Evolutionary conservation across 257 asterid species (phyloP), one percentile per base, ranked within the genome.

Genomic region (Catharanthus roseus): DNA sequence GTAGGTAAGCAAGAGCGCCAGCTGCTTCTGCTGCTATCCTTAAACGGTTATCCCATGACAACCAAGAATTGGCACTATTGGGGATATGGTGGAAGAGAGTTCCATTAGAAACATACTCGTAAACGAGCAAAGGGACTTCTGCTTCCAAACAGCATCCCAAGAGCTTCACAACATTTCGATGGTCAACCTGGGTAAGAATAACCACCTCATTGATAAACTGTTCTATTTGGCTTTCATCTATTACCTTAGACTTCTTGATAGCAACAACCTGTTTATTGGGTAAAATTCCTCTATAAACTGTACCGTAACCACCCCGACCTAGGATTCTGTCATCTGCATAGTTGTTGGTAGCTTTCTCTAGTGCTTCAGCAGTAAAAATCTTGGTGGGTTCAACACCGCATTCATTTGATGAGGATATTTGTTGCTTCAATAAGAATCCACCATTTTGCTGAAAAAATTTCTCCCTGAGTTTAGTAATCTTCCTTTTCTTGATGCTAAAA

Each of bases 381-480:
- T 85, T 91, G 0, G 84, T 78, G 8, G 92, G 80, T 4, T 87
- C 92, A 24, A 78, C 65, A 0, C 86, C 71, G 1, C 82, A 81
- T 12, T 84, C 86, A 5, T 36, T 31, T n/a, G n/a, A n/a, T n/a
- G 92, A 78, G 24, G 92, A 79, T 4, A 87, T 57, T 67, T 82
- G 91, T 15, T 89, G 93, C 67, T 78, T 86, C 34, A 91, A 51
- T 1, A 89, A 41, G 19, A 84, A 4, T 23, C 97, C 96, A 0
- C 97, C 97, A 31, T 91, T 91, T 75, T 87, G 95, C 50, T 85
- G 88, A 78, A 91, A 91, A 81, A 87, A 89, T 19, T 82, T 86
- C 57, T 85, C 85, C 31, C 96, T 71, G 12, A 72, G 85, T 72
- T 83, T 73, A 23, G 73, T 44, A 16, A 84, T 74, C 44, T 82